Evolutionary conservation across 2,329 filamentous ascomycete genomes (phyloP).

Genomic region (Aspergillus fumigatus): DNA sequence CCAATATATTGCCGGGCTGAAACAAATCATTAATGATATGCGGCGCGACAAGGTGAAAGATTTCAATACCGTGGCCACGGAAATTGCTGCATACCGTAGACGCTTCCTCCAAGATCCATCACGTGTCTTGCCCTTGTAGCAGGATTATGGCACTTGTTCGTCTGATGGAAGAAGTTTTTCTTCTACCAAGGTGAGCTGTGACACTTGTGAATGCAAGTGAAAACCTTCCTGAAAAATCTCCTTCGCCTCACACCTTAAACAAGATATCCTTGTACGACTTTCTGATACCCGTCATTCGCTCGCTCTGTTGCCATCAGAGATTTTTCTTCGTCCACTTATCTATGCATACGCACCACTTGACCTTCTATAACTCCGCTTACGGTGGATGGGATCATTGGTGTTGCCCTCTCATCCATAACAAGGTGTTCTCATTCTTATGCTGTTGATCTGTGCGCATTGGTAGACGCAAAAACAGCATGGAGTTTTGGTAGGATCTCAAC

Average conservation of each 20-base stretch:
- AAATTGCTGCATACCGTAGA: slow-evolving; percentile 49
- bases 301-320: slow-evolving; percentile 3
- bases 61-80: slow-evolving; percentile 44
- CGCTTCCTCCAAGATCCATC: slow-evolving; percentile 45
- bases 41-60: slow-evolving; percentile 48
- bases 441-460: slow-evolving; percentile 16
- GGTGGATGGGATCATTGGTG: slow-evolving; percentile 3
- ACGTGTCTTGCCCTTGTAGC: slow-evolving; percentile 44
- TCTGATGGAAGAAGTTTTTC: slow-evolving; percentile 3
- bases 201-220: background rate
- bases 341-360: slow-evolving; percentile 11
- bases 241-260: slow-evolving; percentile 1
- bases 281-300: slow-evolving; percentile 8
- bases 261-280: background rate
- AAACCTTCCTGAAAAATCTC: slow-evolving; percentile 1
- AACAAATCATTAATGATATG: slow-evolving; percentile 47
- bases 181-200: background rate
- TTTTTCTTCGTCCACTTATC: slow-evolving; percentile 4
- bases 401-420: slow-evolving; percentile 4
- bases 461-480: slow-evolving; percentile 13
- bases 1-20: slow-evolving; percentile 43
- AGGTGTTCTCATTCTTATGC: slow-evolving; percentile 7
- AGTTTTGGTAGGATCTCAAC: slow-evolving; percentile 11
- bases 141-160: background rate
- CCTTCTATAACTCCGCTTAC: slow-evolving; percentile 5